Evolutionary conservation across 495 filamentous ascomycete genomes (phyloP).

Genomic region (Aspergillus cristatus): DNA sequence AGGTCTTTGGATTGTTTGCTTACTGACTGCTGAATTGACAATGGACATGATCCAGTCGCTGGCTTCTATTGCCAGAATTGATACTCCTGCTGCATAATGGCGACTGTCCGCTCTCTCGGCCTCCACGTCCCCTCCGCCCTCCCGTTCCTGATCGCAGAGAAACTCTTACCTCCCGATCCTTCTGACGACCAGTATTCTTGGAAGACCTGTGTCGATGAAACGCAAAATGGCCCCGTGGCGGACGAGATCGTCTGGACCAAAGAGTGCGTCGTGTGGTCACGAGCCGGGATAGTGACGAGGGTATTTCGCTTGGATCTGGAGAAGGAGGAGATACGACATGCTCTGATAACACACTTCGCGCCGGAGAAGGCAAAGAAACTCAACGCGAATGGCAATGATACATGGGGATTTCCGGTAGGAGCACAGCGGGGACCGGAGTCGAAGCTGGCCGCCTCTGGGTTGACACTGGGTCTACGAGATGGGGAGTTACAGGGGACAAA

Average conservation of each 20-base stretch:
- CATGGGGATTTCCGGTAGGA: too few species aligned
- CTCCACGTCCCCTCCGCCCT: slow-evolving; percentile 78
- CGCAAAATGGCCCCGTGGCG: slow-evolving; percentile 38
- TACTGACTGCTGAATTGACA: neutral
- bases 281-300: slow-evolving; percentile 75
- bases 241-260: slow-evolving; percentile 86
- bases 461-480: slow-evolving; percentile 17
- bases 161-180: slow-evolving; percentile 62
- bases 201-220: slow-evolving; percentile 44
- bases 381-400: neutral
- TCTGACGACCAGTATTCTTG: slow-evolving; percentile 62
- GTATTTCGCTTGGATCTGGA: slow-evolving; percentile 82
- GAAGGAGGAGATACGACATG: slow-evolving; percentile 73
- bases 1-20: neutral
- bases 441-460: slow-evolving; percentile 7
- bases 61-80: slow-evolving; percentile 14
- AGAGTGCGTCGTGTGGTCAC: slow-evolving; percentile 82
- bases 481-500: slow-evolving; percentile 12
- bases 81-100: slow-evolving; percentile 50
- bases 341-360: slow-evolving; percentile 74
- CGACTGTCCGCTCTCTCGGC: slow-evolving; percentile 77
- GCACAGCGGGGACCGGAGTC: slow-evolving; percentile 6
- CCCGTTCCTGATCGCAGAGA: slow-evolving; percentile 73
- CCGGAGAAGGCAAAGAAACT: slow-evolving; percentile 26
- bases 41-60: slow-evolving; percentile 11